phyloP scores from a whole-genome alignment of 192 early-diverging fungal genomes.

The Podila clonocystis region DNA sequence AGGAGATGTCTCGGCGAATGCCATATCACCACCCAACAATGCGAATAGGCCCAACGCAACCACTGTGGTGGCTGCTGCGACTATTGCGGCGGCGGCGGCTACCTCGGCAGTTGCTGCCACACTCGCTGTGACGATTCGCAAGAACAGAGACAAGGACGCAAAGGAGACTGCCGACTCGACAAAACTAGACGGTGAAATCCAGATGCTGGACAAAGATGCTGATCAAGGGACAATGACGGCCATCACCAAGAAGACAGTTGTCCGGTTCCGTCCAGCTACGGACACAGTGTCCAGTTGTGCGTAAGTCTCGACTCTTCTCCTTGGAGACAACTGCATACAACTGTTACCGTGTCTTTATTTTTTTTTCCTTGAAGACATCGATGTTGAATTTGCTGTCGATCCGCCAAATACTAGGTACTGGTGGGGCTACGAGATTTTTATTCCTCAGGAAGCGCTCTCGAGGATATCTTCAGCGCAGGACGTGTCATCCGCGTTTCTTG shows the following conservation, averaged over 20 bases:
- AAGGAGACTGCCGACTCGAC: background rate
- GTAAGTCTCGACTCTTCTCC: constrained; percentile 8
- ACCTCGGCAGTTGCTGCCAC: constrained; percentile 39
- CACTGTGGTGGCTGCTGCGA: constrained; percentile 30
- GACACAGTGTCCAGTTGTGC: constrained; percentile 42
- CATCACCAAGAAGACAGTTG: constrained; percentile 11
- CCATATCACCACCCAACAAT: background rate
- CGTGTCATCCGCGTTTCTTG: constrained; percentile 48
- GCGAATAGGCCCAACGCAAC: constrained; percentile 1
- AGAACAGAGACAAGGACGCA: background rate
- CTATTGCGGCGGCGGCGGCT: constrained; percentile 40
- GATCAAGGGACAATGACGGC: background rate
- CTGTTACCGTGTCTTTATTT: background rate
- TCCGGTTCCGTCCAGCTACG: constrained; percentile 31
- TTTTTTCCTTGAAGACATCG: background rate
- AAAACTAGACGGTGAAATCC: background rate
- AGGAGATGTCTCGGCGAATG: background rate
- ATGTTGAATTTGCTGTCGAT: background rate
- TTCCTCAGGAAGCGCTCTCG: constrained; percentile 49
- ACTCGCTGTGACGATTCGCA: constrained; percentile 14
- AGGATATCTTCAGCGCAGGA: constrained; percentile 52
- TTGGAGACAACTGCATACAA: background rate
- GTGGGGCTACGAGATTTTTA: constrained; percentile 60
- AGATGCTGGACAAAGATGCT: background rate
- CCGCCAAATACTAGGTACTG: constrained; percentile 30